These are phyloP conservation scores for Penicillium alfredii DNA, from an alignment of 495 filamentous ascomycete species.

Conservation along the genomic window DNA sequence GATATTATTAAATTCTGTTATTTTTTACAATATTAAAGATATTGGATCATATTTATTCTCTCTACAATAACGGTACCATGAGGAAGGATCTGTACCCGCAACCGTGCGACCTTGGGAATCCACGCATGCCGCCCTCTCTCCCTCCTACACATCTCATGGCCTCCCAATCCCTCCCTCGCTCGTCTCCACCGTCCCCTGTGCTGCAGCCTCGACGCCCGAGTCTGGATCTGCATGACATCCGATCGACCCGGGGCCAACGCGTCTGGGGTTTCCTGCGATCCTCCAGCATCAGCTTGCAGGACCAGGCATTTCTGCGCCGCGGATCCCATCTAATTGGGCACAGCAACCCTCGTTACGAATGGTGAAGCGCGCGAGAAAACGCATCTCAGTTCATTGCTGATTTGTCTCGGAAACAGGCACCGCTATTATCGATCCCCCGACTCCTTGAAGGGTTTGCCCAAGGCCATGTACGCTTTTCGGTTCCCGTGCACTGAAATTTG, in stretches of 20 bases:
- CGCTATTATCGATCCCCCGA: slow-evolving; percentile 29
- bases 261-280: slow-evolving; percentile 27
- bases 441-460: slow-evolving; percentile 22
- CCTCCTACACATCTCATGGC: slow-evolving; percentile 19
- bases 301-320: slow-evolving; percentile 15
- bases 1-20: too few species aligned
- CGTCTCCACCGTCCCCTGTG: slow-evolving; percentile 12
- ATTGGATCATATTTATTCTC: too few species aligned
- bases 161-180: slow-evolving; percentile 15
- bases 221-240: slow-evolving; percentile 28
- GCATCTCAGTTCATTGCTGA: too few species aligned
- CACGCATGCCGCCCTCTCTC: too few species aligned
- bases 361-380: slow-evolving; percentile 17
- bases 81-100: too few species aligned
- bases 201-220: slow-evolving; percentile 28
- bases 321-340: slow-evolving; percentile 32
- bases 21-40: too few species aligned
- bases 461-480: slow-evolving; percentile 24
- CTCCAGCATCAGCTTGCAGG: slow-evolving; percentile 19
- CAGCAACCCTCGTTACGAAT: slow-evolving; percentile 31
- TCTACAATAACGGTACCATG: too few species aligned
- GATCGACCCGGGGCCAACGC: slow-evolving; percentile 35
- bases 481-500: background rate
- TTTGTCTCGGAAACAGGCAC: slow-evolving; percentile 30
- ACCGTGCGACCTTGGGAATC: too few species aligned